phyloP scores from a whole-genome alignment of 371 early-diverging fungal species.

The Mucor sp. region DNA sequence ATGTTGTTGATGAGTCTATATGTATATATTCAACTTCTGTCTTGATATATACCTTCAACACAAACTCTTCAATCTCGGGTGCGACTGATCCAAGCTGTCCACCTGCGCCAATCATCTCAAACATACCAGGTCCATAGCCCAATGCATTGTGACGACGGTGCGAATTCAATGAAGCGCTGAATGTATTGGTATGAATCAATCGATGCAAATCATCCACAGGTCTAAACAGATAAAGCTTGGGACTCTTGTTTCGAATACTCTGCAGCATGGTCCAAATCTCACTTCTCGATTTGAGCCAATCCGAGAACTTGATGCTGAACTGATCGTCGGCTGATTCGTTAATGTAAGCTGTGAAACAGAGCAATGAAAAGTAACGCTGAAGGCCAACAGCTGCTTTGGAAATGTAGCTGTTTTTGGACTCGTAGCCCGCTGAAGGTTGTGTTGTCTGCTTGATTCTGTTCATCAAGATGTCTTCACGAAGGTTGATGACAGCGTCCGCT shows the following conservation, averaged over 20 bases:
- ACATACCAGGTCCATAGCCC: slow-evolving; percentile 28
- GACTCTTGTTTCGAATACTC: slow-evolving; percentile 47
- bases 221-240: slow-evolving; percentile 58
- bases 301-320: slow-evolving; percentile 44
- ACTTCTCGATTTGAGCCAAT: slow-evolving; percentile 55
- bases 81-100: slow-evolving; percentile 24
- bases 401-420: slow-evolving; percentile 33
- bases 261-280: slow-evolving; percentile 65
- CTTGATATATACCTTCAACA: slow-evolving; percentile 57
- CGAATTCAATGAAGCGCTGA: slow-evolving; percentile 7
- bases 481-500: slow-evolving; percentile 63
- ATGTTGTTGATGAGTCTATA: neutral
- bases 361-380: slow-evolving; percentile 66
- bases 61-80: slow-evolving; percentile 49
- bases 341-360: slow-evolving; percentile 62
- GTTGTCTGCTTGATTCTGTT: slow-evolving; percentile 58
- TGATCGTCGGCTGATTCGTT: slow-evolving; percentile 39
- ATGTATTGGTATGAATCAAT: neutral
- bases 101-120: slow-evolving; percentile 21
- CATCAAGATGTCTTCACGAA: slow-evolving; percentile 67
- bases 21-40: too few relatives aligned
- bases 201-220: slow-evolving; percentile 65
- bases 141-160: slow-evolving; percentile 7
- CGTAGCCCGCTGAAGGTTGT: slow-evolving; percentile 16
- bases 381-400: slow-evolving; percentile 54